Percentiles rank a stretch among this genome's conserved stretches.
These are phyloP conservation scores for Pilaira anomala DNA, from an alignment of 192 early-diverging fungal species.

Conservation along the genomic window DNA sequence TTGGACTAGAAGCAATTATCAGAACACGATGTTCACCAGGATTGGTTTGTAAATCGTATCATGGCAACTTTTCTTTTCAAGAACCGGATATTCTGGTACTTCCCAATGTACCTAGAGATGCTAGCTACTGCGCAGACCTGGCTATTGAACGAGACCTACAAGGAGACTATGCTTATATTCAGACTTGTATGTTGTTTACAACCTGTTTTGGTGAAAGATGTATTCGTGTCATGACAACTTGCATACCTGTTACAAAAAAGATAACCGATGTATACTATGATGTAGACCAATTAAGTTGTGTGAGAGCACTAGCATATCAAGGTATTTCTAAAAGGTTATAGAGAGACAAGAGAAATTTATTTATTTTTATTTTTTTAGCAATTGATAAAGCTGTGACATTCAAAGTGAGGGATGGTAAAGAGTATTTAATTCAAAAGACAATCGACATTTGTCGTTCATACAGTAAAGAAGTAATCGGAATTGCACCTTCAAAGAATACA, in stretches of 20 bases:
- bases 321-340: background rate
- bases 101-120: conserved; percentile 80
- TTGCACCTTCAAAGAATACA: conserved; percentile 48
- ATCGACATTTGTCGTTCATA: conserved; percentile 72
- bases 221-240: conserved; percentile 78
- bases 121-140: conserved; percentile 70
- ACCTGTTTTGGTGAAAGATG: conserved; percentile 73
- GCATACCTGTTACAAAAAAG: conserved; percentile 67
- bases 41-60: conserved; percentile 67
- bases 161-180: conserved; percentile 66
- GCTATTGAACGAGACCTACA: conserved; percentile 55
- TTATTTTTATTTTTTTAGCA: conserved; percentile 37
- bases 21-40: conserved; percentile 79
- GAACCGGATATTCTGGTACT: conserved; percentile 77
- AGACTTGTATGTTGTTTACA: conserved; percentile 83
- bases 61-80: conserved; percentile 86
- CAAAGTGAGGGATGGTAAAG: conserved; percentile 74
- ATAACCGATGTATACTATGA: conserved; percentile 63
- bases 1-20: conserved; percentile 79
- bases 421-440: conserved; percentile 65
- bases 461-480: conserved; percentile 59
- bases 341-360: background rate
- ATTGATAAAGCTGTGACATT: conserved; percentile 67
- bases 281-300: conserved; percentile 68
- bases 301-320: conserved; percentile 69